A percentile compares a stretch with the other conserved stretches of the same genome.
Conservation (phyloP, 495 filamentous ascomycete species). For the Chaetomium tenue region DNA sequence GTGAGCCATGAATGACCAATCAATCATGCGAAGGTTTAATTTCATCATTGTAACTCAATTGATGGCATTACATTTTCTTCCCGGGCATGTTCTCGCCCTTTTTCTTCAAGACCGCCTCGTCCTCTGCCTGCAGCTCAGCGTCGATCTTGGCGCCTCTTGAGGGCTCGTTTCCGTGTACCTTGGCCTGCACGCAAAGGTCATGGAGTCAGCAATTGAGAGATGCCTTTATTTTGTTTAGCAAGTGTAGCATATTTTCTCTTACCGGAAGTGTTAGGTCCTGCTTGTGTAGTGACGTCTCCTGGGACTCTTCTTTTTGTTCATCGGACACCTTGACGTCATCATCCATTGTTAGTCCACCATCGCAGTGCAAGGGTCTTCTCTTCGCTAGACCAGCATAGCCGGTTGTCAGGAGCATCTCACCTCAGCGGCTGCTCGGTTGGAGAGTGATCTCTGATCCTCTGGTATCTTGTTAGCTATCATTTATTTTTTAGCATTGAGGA, state of each 20-base stretch:
- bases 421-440: conserved; percentile 67
- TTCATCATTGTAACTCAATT: neutral
- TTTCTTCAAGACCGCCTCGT: conserved; percentile 62
- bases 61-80: conserved; percentile 22
- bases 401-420: conserved; percentile 25
- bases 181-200: conserved; percentile 51
- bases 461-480: neutral
- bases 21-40: neutral
- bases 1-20: neutral
- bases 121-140: conserved; percentile 64
- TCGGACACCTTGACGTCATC: conserved; percentile 9
- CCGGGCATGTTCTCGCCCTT: conserved; percentile 49
- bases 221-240: neutral
- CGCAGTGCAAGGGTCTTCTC: no score
- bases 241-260: conserved; percentile 31
- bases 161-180: conserved; percentile 66
- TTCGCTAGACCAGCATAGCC: no score
- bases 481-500: no score
- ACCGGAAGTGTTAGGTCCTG: conserved; percentile 68
- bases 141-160: conserved; percentile 71
- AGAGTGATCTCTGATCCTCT: conserved; percentile 81
- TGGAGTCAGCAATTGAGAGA: neutral
- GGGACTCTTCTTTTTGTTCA: conserved; percentile 37
- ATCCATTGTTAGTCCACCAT: no score
- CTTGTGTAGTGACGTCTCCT: conserved; percentile 58